Conservation (phyloP, 495 filamentous ascomycete genomes). For the Cetradonia linearis region DNA sequence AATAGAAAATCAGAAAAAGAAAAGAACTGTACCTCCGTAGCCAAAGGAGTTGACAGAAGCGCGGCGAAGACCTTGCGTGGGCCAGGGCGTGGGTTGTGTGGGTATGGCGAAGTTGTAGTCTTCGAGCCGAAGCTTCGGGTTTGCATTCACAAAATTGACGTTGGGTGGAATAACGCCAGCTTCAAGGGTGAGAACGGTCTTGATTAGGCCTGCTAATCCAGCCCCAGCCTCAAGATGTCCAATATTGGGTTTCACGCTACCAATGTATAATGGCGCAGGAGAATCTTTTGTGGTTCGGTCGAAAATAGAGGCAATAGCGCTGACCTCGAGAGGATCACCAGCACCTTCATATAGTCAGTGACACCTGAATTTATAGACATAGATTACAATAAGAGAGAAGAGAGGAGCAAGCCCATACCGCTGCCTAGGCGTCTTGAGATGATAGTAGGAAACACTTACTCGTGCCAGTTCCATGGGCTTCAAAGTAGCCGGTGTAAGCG, state of each 20-base stretch:
- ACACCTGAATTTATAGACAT: no score
- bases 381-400: no score
- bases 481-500: constrained; percentile 25
- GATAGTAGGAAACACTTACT: constrained; percentile 31
- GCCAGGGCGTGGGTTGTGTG: constrained; percentile 22
- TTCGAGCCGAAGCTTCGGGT: constrained; percentile 26
- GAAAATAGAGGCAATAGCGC: constrained; percentile 28
- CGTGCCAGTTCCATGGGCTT: constrained; percentile 42
- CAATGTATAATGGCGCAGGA: constrained; percentile 17
- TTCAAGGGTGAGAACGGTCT: constrained; percentile 38
- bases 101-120: constrained; percentile 20
- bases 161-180: constrained; percentile 39
- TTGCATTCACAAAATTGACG: constrained; percentile 34
- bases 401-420: no score
- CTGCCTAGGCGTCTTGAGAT: background rate
- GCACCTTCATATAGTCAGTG: constrained; percentile 23
- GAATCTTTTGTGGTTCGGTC: constrained; percentile 13
- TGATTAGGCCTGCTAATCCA: constrained; percentile 43
- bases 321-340: constrained; percentile 37
- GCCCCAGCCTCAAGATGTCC: constrained; percentile 22
- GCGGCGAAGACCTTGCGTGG: constrained; percentile 11
- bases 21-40: constrained; percentile 27
- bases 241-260: constrained; percentile 21
- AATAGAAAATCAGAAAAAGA: no score
- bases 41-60: constrained; percentile 32